phyloP scores from a whole-genome alignment of 768 basidiomycete species.

The Kwoniella sp. region DNA sequence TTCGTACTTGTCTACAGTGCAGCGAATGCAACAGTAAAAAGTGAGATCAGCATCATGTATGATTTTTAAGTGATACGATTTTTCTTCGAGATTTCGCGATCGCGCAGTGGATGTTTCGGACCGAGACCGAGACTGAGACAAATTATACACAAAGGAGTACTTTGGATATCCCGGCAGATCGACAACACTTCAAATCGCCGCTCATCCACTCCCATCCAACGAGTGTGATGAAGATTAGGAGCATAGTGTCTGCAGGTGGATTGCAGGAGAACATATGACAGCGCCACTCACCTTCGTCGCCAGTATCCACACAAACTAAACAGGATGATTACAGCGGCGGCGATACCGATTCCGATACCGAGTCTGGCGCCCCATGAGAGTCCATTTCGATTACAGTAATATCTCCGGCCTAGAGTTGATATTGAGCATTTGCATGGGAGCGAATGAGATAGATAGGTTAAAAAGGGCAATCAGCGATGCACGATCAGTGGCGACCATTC shows the following conservation, averaged over 20 bases:
- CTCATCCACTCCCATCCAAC: neutral
- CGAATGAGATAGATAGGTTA: no score
- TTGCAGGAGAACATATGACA: neutral
- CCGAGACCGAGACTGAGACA: no score
- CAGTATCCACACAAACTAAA: constrained; percentile 34
- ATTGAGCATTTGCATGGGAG: neutral
- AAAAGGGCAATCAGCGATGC: no score
- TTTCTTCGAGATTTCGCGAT: no score
- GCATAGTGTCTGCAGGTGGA: no score
- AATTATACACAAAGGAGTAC: no score
- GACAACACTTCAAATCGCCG: no score
- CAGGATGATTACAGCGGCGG: constrained; percentile 38
- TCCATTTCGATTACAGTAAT: constrained; percentile 41
- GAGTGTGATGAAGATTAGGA: no score
- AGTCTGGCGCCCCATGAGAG: constrained; percentile 45
- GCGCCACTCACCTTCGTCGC: constrained; percentile 45
- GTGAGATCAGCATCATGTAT: neutral
- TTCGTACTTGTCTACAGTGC: constrained; percentile 35
- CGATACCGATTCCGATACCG: constrained; percentile 54
- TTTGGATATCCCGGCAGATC: no score
- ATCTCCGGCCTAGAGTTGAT: constrained; percentile 20
- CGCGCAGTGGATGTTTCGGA: no score
- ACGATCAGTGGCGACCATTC: neutral
- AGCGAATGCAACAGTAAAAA: neutral
- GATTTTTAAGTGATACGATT: no score